These are phyloP conservation scores for Alnus rubra DNA, from an alignment of 306 rosid species.

Conservation along the genomic window DNA sequence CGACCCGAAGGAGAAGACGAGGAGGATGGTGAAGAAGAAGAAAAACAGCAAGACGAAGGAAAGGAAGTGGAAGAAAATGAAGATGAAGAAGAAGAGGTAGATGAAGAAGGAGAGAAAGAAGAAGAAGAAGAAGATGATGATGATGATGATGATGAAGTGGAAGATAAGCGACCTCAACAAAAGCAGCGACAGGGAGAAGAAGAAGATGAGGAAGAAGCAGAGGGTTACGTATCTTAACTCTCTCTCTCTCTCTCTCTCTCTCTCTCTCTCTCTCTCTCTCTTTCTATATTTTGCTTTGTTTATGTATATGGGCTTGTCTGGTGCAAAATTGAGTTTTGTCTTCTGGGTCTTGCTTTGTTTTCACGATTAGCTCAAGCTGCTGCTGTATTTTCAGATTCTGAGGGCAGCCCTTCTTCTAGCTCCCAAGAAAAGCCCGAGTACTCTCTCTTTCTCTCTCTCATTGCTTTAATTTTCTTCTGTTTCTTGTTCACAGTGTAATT, in stretches of 20 bases:
- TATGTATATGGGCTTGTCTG: background rate
- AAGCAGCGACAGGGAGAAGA: slow-evolving; percentile 6
- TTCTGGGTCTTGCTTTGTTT: slow-evolving; percentile 35
- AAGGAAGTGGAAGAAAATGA: slow-evolving; percentile 19
- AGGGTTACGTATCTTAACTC: slow-evolving; percentile 53
- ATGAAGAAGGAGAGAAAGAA: background rate
- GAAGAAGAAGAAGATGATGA: slow-evolving; percentile 18
- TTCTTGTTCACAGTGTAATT: slow-evolving; percentile 27
- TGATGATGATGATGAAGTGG: slow-evolving; percentile 19
- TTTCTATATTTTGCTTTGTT: background rate
- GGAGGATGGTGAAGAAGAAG: slow-evolving; percentile 22
- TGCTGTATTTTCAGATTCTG: slow-evolving; percentile 66
- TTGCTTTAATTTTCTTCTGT: slow-evolving; percentile 20
- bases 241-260: background rate
- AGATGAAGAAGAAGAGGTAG: background rate
- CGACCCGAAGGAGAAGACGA: slow-evolving; percentile 36
- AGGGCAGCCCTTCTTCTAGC: slow-evolving; percentile 62
- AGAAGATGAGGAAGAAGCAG: slow-evolving; percentile 35
- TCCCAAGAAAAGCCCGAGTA: slow-evolving; percentile 72
- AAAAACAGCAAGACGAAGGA: slow-evolving; percentile 25
- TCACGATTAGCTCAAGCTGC: slow-evolving; percentile 42
- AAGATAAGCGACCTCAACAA: slow-evolving; percentile 9
- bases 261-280: slow-evolving; percentile 8
- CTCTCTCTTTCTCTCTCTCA: slow-evolving; percentile 29
- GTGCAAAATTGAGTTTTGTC: slow-evolving; percentile 30